These are phyloP conservation scores for Akanthomyces lecanii DNA, from an alignment of 2,329 filamentous ascomycete species.

Conservation along the genomic window DNA sequence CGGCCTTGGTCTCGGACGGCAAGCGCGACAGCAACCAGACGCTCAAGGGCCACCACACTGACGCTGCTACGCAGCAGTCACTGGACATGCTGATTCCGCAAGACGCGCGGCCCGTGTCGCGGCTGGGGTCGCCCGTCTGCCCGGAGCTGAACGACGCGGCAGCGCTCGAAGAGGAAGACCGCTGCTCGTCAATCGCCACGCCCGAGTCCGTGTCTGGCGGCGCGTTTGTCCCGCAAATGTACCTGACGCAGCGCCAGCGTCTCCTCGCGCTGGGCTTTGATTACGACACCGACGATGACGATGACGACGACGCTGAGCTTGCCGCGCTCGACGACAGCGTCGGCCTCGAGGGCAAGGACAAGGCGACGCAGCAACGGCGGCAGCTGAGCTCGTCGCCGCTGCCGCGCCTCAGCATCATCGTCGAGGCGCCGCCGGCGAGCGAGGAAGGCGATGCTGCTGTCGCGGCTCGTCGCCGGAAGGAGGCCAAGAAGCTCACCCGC, in stretches of 20 bases:
- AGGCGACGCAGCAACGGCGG: no score
- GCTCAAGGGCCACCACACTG: neutral
- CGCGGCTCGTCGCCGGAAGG: conserved; percentile 16
- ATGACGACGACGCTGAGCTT: neutral
- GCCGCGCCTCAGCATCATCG: conserved; percentile 3
- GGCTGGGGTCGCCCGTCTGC: no score
- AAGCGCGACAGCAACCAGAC: neutral
- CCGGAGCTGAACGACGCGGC: neutral
- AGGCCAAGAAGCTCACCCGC: conserved; percentile 20
- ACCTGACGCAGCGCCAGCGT: conserved; percentile 12
- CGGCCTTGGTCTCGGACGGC: no score
- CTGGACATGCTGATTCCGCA: no score
- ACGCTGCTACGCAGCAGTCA: neutral
- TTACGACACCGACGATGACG: conserved; percentile 16
- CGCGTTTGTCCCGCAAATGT: conserved; percentile 6
- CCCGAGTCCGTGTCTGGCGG: neutral
- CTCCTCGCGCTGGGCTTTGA: conserved; percentile 17
- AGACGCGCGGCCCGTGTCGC: no score
- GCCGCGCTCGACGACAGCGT: neutral
- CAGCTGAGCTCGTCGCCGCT: no score
- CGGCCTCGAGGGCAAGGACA: neutral
- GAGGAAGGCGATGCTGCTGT: neutral
- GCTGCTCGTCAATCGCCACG: neutral
- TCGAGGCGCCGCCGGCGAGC: neutral
- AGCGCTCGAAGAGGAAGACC: neutral